These are phyloP conservation scores for Cryphonectria naterciae DNA, from an alignment of 2,329 filamentous ascomycete species.

Conservation along the genomic window DNA sequence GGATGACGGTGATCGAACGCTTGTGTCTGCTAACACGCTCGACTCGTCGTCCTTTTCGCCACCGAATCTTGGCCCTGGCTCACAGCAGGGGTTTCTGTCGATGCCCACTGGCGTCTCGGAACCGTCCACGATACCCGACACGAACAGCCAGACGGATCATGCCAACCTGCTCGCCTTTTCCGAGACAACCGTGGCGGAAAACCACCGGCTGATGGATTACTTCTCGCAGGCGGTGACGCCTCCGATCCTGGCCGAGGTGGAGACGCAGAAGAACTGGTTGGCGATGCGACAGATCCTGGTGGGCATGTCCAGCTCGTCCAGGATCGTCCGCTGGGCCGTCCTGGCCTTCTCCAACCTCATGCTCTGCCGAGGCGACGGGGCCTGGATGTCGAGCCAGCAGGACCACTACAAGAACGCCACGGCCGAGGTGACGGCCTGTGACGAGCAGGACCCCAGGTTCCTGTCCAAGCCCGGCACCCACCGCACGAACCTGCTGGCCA, in stretches of 20 bases:
- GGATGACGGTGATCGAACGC: neutral
- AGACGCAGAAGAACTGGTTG: conserved; percentile 56
- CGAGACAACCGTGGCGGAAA: conserved; percentile 36
- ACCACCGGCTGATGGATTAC: conserved; percentile 49
- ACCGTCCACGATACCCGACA: conserved; percentile 8
- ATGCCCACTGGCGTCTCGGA: neutral
- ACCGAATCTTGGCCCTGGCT: neutral
- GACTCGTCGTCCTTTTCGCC: neutral
- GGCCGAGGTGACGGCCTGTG: conserved; percentile 38
- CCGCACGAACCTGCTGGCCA: conserved; percentile 51
- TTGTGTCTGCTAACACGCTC: neutral
- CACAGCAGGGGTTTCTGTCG: neutral
- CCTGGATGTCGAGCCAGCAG: conserved; percentile 39
- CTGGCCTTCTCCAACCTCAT: conserved; percentile 56
- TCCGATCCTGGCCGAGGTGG: conserved; percentile 56
- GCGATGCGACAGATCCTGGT: conserved; percentile 53
- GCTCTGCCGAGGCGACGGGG: conserved; percentile 42
- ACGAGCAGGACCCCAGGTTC: conserved; percentile 20
- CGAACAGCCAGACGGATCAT: conserved; percentile 34
- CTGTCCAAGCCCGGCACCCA: conserved; percentile 38
- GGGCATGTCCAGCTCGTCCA: conserved; percentile 50
- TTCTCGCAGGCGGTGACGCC: conserved; percentile 54
- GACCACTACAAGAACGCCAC: conserved; percentile 44
- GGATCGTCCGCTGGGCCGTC: conserved; percentile 52
- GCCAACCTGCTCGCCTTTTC: conserved; percentile 27